Evolutionary conservation across 2,329 filamentous ascomycete species (phyloP).

Genomic region (Fusarium sp.): DNA sequence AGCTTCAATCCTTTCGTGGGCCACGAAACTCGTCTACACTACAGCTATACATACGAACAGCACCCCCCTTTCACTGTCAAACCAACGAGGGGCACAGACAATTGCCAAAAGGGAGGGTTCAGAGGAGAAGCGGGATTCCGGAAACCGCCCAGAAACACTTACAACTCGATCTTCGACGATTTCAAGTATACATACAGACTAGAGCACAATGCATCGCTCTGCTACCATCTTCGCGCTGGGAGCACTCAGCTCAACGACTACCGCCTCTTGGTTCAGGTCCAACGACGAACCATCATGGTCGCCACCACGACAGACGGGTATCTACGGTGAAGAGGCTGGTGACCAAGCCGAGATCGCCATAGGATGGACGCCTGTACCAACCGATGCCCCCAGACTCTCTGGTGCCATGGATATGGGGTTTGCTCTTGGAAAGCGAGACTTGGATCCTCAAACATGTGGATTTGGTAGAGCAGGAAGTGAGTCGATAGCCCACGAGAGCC

Average conservation of each 20-base stretch:
- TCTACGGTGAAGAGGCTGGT: slow-evolving; percentile 19
- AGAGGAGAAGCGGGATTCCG: not conserved
- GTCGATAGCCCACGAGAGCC: slow-evolving; percentile 20
- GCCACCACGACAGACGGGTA: slow-evolving; percentile 45
- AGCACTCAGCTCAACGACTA: slow-evolving; percentile 39
- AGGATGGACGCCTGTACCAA: slow-evolving; percentile 50
- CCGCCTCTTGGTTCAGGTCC: slow-evolving; percentile 42
- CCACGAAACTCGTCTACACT: slow-evolving; percentile 11
- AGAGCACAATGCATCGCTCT: slow-evolving; percentile 31
- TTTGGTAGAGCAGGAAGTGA: slow-evolving; percentile 48
- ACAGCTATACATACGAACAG: not conserved
- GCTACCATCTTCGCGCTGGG: slow-evolving; percentile 41
- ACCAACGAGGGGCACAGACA: not conserved
- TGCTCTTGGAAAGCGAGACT: slow-evolving; percentile 44
- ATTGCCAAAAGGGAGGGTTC: not conserved
- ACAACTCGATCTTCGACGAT: not conserved
- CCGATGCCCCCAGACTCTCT: slow-evolving; percentile 44
- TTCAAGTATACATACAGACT: slow-evolving; percentile 1
- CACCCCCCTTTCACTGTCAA: slow-evolving; percentile 4
- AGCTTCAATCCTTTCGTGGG: slow-evolving; percentile 21
- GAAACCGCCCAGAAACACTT: not conserved
- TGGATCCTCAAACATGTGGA: slow-evolving; percentile 48
- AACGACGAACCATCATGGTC: slow-evolving; percentile 45
- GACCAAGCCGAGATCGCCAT: slow-evolving; percentile 43
- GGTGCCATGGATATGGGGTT: slow-evolving; percentile 48